These are phyloP conservation scores for Flaveria ramosissima DNA, from an alignment of 129 eudicot species.

Conservation along the genomic window DNA sequence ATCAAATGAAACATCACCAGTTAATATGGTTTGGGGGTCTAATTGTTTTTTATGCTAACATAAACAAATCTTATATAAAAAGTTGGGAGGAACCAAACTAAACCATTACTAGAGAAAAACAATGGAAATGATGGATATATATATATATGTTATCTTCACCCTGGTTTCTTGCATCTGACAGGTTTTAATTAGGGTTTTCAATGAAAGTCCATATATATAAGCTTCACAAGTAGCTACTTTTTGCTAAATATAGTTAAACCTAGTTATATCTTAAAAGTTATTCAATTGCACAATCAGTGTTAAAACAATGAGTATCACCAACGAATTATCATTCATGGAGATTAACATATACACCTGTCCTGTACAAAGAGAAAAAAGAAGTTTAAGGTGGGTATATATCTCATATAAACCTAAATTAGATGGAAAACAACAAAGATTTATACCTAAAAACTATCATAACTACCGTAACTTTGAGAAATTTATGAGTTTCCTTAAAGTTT, in stretches of 20 bases:
- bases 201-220: not conserved
- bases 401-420: constrained; percentile 6
- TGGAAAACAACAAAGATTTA: constrained; percentile 22
- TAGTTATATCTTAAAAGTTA: not conserved
- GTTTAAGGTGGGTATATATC: constrained; percentile 6
- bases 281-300: not conserved
- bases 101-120: constrained; percentile 21
- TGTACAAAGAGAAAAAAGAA: too few relatives aligned
- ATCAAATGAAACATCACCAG: too few relatives aligned
- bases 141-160: constrained; percentile 5
- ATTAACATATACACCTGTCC: too few relatives aligned
- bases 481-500: constrained; percentile 13
- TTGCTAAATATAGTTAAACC: not conserved
- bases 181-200: constrained; percentile 27
- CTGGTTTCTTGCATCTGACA: constrained; percentile 29
- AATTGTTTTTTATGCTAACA: not conserved
- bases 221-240: too few relatives aligned
- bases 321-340: too few relatives aligned
- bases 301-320: too few relatives aligned
- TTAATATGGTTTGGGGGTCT: not conserved
- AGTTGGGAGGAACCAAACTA: constrained; percentile 7
- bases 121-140: constrained; percentile 8
- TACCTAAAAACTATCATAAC: constrained; percentile 21
- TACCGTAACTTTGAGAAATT: constrained; percentile 11
- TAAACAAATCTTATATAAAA: too few relatives aligned